Conservation (phyloP, 1,284 basidiomycete species). For the Meira miltonrushii region DNA sequence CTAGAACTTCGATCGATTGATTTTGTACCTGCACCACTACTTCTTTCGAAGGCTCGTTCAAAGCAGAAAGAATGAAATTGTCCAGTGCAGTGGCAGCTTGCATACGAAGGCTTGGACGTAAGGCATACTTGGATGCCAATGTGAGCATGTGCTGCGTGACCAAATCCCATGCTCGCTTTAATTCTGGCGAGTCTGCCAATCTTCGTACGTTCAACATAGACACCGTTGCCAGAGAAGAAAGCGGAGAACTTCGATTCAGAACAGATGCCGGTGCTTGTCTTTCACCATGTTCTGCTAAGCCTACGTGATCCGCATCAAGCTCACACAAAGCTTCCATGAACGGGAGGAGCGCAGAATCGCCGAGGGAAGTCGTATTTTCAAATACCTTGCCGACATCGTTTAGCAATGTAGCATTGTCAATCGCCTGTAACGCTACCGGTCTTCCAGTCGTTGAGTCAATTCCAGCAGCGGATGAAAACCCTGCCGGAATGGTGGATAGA, state of each 20-base stretch:
- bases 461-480: constrained; percentile 10
- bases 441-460: background rate
- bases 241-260: constrained; percentile 7
- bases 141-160: constrained; percentile 72
- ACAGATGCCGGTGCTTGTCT: background rate
- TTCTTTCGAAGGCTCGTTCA: constrained; percentile 61
- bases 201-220: constrained; percentile 76
- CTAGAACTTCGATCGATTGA: constrained; percentile 74
- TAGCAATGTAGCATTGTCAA: constrained; percentile 14
- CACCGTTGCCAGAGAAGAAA: constrained; percentile 65
- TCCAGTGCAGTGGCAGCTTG: constrained; percentile 82
- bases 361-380: constrained; percentile 62
- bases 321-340: constrained; percentile 78
- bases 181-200: constrained; percentile 66
- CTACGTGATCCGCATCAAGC: constrained; percentile 60
- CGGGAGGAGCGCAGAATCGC: constrained; percentile 72
- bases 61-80: constrained; percentile 67
- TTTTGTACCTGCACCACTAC: constrained; percentile 61
- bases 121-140: constrained; percentile 64
- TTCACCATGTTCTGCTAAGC: constrained; percentile 30
- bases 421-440: constrained; percentile 10
- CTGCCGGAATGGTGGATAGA: constrained; percentile 14
- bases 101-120: constrained; percentile 72
- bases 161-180: constrained; percentile 77
- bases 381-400: constrained; percentile 33